Conservation (phyloP, 2,329 filamentous ascomycete species). For the Fusarium graminum region DNA sequence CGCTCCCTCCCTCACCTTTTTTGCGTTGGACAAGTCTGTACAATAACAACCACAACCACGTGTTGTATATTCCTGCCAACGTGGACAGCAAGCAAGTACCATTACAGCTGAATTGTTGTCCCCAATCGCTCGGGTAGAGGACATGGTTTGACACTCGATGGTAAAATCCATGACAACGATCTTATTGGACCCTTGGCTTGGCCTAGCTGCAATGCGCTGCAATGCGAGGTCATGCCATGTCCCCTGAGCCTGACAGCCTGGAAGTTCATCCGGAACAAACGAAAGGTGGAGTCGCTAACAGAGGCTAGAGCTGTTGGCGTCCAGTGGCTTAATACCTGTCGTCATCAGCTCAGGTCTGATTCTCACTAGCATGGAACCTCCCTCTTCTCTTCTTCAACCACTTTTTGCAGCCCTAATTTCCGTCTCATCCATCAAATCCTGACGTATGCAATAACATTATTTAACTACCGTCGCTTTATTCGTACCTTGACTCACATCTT, state of each 20-base stretch:
- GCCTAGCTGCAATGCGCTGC: constrained; percentile 1
- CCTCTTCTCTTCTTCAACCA: constrained; percentile 27
- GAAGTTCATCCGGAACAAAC: constrained; percentile 15
- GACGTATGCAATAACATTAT: constrained; percentile 17
- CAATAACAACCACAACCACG: constrained; percentile 20
- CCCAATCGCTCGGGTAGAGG: not conserved
- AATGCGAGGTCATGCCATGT: constrained; percentile 5
- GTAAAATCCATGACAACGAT: constrained; percentile 7
- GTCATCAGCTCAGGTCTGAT: constrained; percentile 35
- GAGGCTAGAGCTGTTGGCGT: constrained; percentile 30
- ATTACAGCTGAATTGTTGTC: not conserved
- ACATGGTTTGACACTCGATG: not conserved
- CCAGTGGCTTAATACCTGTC: constrained; percentile 48
- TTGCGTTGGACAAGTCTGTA: constrained; percentile 14
- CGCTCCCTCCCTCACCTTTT: not conserved
- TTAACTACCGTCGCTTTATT: constrained; percentile 16
- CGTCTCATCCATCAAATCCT: constrained; percentile 23
- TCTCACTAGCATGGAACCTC: constrained; percentile 34
- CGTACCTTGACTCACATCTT: constrained; percentile 27
- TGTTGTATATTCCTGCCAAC: constrained; percentile 19
- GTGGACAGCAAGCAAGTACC: not conserved
- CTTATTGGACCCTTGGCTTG: constrained; percentile 22
- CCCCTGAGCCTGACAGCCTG: constrained; percentile 3
- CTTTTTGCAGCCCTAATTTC: constrained; percentile 31
- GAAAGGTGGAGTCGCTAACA: constrained; percentile 32